Base-by-base conservation (phyloP, 176 grass and related monocot species). In the Thalia dealbata region DNA sequence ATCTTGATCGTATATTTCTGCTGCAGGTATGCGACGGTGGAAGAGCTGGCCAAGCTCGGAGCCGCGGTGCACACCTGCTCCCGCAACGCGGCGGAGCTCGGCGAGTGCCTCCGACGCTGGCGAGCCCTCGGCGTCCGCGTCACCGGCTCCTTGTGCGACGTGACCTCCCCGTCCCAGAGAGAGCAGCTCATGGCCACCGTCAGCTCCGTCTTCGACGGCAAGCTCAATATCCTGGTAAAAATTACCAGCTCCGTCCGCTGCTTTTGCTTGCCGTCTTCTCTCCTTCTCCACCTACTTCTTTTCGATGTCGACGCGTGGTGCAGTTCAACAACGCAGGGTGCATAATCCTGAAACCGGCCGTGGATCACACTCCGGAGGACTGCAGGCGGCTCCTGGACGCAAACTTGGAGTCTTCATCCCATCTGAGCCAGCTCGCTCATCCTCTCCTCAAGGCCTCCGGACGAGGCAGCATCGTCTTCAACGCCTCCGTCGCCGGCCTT, bases 201-300 rank as follows among this genome's bases (percentile, higher is more conserved):
- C 41, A 21, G 32, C 12, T 56, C 23, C 15, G 30, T 82, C n/a
- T 89, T 85, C 73, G 19, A 30, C 0, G 76, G 82, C 42, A 73
- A 63, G 38, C 86, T 89, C 67, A 56, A 84, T 69, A 70, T 88
- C 54, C 82, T 88, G 21, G 82, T 79, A 71, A 21, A n/a, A n/a
- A n/a, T 46, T 30, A 38, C 4, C 32, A 38, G 32, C 32, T 38
- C 32, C 4, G 32, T 38, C 32, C 32, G 32, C 32, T 38, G 32
- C 32, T 38, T n/a, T n/a, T 38, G 32, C 32, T 38, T 38, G 3
- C 15, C 4, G 3, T 38, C 32, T 38, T 4, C 4, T 38, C 1
- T 2, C 32, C 4, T 38, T 4, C 32, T 38, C 32, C n/a, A n/a
- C n/a, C n/a, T n/a, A n/a, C n/a, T n/a, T n/a, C n/a, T 50, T n/a